A percentile compares a stretch with the other conserved stretches of the same genome.
Evolutionary conservation across 805 yeast genomes (phyloP).

Genomic region (Diddensiella transvaalensis): DNA sequence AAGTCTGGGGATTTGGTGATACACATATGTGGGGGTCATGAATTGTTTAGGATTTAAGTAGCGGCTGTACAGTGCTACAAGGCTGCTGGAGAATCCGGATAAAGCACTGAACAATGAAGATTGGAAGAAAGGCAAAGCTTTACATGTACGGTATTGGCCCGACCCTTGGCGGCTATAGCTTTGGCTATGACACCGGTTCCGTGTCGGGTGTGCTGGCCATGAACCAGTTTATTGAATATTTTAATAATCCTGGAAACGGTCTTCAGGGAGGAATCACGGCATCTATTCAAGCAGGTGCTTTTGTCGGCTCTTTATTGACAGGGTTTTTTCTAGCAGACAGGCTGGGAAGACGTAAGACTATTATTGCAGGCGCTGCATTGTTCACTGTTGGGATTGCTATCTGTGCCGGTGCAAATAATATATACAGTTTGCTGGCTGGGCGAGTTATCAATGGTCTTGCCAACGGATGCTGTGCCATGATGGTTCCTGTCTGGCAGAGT

Average conservation of each 20-base stretch:
- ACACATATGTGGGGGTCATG: no score
- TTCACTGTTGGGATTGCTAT: constrained; percentile 58
- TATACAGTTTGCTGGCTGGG: constrained; percentile 69
- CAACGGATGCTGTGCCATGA: constrained; percentile 69
- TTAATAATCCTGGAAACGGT: constrained; percentile 46
- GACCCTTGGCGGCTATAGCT: constrained; percentile 27
- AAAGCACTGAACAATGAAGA: background rate
- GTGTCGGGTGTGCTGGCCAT: constrained; percentile 60
- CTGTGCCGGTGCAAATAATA: constrained; percentile 46
- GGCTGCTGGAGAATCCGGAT: no score
- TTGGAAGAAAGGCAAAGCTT: constrained; percentile 11
- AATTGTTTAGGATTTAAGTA: no score
- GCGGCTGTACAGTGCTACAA: no score
- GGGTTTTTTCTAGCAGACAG: constrained; percentile 57
- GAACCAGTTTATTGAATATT: constrained; percentile 48
- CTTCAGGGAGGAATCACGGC: constrained; percentile 63
- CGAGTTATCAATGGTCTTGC: constrained; percentile 71
- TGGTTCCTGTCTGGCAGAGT: constrained; percentile 77
- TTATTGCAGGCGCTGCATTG: constrained; percentile 52
- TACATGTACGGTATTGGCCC: constrained; percentile 19
- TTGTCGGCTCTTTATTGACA: constrained; percentile 33
- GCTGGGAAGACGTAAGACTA: constrained; percentile 61
- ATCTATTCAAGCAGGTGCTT: constrained; percentile 65
- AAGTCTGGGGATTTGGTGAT: no score
- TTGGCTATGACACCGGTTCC: constrained; percentile 67